A percentile compares a stretch with the other conserved stretches of the same genome.
Conservation (phyloP, 345 rosid genomes). For the Garcia nutans region DNA sequence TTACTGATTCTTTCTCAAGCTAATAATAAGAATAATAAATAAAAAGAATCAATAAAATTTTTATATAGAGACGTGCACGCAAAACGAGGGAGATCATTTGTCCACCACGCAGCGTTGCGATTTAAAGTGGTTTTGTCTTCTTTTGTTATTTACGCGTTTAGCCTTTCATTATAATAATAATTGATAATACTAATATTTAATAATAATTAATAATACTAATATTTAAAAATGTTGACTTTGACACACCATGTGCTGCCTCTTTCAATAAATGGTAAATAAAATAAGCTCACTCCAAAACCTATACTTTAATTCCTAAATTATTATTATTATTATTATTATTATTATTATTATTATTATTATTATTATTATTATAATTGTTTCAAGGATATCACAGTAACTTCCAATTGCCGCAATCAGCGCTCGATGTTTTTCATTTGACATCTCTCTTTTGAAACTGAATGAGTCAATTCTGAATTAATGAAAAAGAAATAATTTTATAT, state of each 20-base stretch:
- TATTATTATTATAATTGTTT: too few species aligned
- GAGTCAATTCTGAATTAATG: slow-evolving; percentile 33
- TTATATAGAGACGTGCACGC: slow-evolving; percentile 54
- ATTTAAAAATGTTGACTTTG: slow-evolving; percentile 42
- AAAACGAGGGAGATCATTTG: slow-evolving; percentile 51
- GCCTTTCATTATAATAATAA: slow-evolving; percentile 22
- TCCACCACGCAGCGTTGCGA: slow-evolving; percentile 25
- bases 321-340: too few species aligned
- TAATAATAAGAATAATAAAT: too few species aligned
- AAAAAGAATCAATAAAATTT: too few species aligned
- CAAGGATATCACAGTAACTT: slow-evolving; percentile 4
- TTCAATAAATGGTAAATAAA: too few species aligned
- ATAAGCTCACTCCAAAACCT: too few species aligned
- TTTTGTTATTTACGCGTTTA: slow-evolving; percentile 44
- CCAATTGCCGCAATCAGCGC: slow-evolving; percentile 60
- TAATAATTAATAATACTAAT: too few species aligned
- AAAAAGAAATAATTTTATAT: too few species aligned
- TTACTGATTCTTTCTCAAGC: too few species aligned
- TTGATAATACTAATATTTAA: too few species aligned
- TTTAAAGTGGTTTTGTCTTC: slow-evolving; percentile 43
- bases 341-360: too few species aligned
- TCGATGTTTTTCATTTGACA: slow-evolving; percentile 42
- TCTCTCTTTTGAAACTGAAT: slow-evolving; percentile 6
- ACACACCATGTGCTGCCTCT: slow-evolving; percentile 22
- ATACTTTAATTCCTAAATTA: too few species aligned